Evolutionary conservation across 2,329 filamentous ascomycete species (phyloP), one percentile per base, ranked within the genome.

Genomic region (Mollisiaceae sp.): DNA sequence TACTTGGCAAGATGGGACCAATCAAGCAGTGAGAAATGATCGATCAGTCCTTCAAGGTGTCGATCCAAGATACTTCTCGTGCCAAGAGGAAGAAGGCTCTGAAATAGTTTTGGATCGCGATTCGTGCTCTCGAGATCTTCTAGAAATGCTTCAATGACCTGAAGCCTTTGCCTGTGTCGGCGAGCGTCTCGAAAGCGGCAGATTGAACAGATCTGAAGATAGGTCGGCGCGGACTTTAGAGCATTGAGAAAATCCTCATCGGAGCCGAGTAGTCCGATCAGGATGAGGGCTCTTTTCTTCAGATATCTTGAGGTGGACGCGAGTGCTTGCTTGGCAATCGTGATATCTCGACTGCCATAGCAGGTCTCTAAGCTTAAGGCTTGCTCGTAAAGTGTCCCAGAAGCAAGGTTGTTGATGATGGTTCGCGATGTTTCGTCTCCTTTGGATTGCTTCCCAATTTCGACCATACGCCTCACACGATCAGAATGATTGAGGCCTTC

Each of bases 1-100:
- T 64, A 65, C 39, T 63, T 68, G 8, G 62, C 62, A 3, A 68
- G 57, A 11, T 50, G 41, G 11, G 57, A 41, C 67, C 67, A 68
- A 4, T 66, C 57, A 27, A 52, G 22, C 4, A 22, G 27, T 12
- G 64, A 55, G 8, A 66, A 63, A 6, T 56, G 32, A 11, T 63
- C 64, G 6, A 66, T 20, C 4, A 65, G 12, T 8, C 18, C 38
- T 0, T 56, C n/a, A 4, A 68, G 43, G 61, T 60, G 15, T 18
- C 52, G 45, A 8, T 66, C 61, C 1, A 66, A 45, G 32, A 60
- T 20, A n/a, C 14, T 56, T 24, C 43, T 35, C 1, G 59, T 63
- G 11, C 62, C 67, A 41, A 65, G 35, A 3, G 36, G 41, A 22
- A 68, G 35, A 11, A 66, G 38, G 2, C 22, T 36, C 39, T 55